Percentiles rank a stretch among this genome's conserved stretches.
Conservation (phyloP, 2,329 filamentous ascomycete genomes). For the Cercospora sesami region DNA sequence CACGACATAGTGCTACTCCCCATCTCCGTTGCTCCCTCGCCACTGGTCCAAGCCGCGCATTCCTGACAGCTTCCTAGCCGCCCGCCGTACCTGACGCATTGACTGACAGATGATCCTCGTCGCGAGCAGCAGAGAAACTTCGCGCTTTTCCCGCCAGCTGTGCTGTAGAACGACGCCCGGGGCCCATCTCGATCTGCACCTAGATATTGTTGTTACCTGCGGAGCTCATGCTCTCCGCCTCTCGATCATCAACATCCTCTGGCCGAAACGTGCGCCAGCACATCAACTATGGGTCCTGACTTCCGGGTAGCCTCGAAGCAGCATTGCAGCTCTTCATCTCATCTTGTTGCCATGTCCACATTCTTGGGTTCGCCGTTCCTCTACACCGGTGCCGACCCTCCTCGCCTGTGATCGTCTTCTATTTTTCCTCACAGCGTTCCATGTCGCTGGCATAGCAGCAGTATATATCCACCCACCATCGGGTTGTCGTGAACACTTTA, state of each 20-base stretch:
- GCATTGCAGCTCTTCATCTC: constrained; percentile 33
- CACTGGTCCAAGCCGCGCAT: neutral
- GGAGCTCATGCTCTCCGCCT: constrained; percentile 37
- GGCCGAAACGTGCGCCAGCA: constrained; percentile 84
- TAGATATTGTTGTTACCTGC: constrained; percentile 34
- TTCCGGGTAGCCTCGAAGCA: constrained; percentile 33
- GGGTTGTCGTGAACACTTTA: constrained; percentile 19
- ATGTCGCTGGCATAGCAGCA: constrained; percentile 16
- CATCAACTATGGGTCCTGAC: constrained; percentile 64
- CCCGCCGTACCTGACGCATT: constrained; percentile 24
- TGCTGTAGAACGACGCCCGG: constrained; percentile 12
- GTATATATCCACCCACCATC: constrained; percentile 21
- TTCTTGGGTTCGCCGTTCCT: constrained; percentile 28
- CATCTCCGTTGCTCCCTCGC: constrained; percentile 13
- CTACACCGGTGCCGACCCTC: constrained; percentile 30
- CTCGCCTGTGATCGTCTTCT: constrained; percentile 26
- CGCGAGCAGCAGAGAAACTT: constrained; percentile 22
- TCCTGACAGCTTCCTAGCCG: neutral
- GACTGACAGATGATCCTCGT: constrained; percentile 25
- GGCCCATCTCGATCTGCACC: constrained; percentile 37
- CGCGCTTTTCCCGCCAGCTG: constrained; percentile 21
- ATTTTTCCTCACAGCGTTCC: constrained; percentile 24
- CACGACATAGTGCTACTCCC: constrained; percentile 31
- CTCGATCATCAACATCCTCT: constrained; percentile 56
- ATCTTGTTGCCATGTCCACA: constrained; percentile 25